Evolutionary conservation across 805 yeast genomes (phyloP).

Genomic region (Yarrowia sp.): DNA sequence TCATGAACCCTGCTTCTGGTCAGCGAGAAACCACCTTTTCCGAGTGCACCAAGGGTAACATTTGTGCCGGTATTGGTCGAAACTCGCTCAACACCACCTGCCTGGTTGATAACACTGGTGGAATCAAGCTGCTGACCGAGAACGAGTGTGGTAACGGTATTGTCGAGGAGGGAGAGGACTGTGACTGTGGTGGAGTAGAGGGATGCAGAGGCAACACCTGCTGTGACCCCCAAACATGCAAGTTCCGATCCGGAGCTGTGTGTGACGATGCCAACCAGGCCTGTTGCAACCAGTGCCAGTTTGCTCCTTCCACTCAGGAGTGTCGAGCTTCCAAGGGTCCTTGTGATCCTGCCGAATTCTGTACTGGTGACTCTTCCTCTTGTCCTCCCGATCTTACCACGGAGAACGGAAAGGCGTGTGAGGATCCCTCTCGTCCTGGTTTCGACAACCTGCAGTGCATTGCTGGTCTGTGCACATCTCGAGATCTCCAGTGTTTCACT

Average conservation of each 20-base stretch:
- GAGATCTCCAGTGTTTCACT: constrained; percentile 38
- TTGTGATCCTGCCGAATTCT: constrained; percentile 38
- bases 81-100: constrained; percentile 36
- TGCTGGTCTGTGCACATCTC: constrained; percentile 40
- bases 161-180: constrained; percentile 42
- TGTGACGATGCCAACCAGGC: constrained; percentile 27
- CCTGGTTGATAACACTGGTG: constrained; percentile 34
- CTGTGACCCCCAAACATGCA: constrained; percentile 39
- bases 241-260: constrained; percentile 29
- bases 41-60: constrained; percentile 39
- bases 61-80: constrained; percentile 36
- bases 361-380: constrained; percentile 37
- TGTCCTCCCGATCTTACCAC: constrained; percentile 36
- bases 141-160: constrained; percentile 42
- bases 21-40: constrained; percentile 35
- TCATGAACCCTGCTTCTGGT: constrained; percentile 41
- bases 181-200: constrained; percentile 41
- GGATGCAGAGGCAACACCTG: constrained; percentile 37
- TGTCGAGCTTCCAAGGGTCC: constrained; percentile 38
- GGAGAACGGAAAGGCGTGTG: constrained; percentile 36
- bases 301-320: constrained; percentile 33
- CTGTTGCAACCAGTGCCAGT: constrained; percentile 38
- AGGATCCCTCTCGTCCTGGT: constrained; percentile 25
- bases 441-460: constrained; percentile 30
- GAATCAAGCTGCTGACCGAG: constrained; percentile 34